phyloP scores from a whole-genome alignment of 2,329 filamentous ascomycete genomes.

The Macrophomina phaseolina region DNA sequence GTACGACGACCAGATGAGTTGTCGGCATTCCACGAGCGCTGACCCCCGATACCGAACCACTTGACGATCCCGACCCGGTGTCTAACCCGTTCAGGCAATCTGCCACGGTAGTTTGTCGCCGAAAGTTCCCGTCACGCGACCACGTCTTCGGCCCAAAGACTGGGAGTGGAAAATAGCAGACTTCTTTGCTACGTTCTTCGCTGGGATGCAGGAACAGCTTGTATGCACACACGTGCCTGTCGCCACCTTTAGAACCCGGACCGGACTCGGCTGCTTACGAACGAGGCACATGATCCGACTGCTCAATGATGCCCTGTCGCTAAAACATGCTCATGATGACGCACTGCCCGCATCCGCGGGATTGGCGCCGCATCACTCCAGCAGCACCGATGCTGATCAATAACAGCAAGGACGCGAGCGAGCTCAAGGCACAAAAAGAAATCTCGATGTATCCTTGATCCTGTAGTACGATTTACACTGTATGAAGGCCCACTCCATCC shows the following conservation, averaged over 20 bases:
- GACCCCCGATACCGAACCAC: not conserved
- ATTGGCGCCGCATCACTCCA: not conserved
- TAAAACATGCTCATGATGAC: not conserved
- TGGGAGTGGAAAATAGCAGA: not conserved
- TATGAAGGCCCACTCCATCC: not conserved
- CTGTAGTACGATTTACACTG: not conserved
- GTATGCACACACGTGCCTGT: too few species aligned
- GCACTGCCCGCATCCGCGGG: not conserved
- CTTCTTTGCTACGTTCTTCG: too few species aligned
- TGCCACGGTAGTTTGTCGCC: not conserved
- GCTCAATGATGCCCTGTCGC: not conserved
- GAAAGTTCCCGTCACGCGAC: not conserved
- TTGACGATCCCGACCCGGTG: not conserved
- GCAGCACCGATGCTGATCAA: not conserved
- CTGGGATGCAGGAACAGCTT: too few species aligned
- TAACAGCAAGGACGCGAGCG: not conserved
- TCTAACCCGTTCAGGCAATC: constrained; percentile 9
- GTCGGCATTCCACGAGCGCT: not conserved
- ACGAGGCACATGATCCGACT: not conserved
- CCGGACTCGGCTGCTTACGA: not conserved
- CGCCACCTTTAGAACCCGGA: too few species aligned
- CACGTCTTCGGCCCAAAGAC: not conserved
- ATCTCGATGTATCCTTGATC: not conserved
- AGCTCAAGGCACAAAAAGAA: not conserved
- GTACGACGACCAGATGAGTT: not conserved